Percentiles rank a stretch among this genome's conserved stretches.
These are phyloP conservation scores for Primulina eburnea DNA, from an alignment of 257 asterid genomes.

Conservation along the genomic window DNA sequence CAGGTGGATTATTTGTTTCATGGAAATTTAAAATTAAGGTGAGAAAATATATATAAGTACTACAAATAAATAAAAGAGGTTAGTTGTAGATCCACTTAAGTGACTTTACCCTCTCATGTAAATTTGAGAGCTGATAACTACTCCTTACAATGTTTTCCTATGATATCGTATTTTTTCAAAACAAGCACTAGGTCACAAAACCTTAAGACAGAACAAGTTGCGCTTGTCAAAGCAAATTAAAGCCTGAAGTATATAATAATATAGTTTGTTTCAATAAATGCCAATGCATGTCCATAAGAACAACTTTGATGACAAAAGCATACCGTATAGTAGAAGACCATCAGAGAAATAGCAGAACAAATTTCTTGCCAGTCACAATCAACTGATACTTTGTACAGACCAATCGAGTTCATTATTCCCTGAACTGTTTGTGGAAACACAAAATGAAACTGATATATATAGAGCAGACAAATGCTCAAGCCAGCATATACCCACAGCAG, in stretches of 20 bases:
- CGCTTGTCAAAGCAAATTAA: background rate
- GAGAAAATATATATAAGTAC: background rate
- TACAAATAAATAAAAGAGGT: background rate
- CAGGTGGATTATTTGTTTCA: background rate
- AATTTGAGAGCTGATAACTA: background rate
- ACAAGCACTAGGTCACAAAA: slow-evolving; percentile 11
- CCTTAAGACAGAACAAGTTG: background rate
- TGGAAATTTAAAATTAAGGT: slow-evolving; percentile 11
- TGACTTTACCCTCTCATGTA: background rate
- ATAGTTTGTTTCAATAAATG: background rate
- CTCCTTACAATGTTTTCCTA: background rate
- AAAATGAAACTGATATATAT: slow-evolving; percentile 81
- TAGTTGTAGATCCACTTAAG: background rate
- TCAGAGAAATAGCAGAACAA: slow-evolving; percentile 71
- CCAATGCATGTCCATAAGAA: slow-evolving; percentile 1
- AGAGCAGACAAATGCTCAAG: slow-evolving; percentile 68
- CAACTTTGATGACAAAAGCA: slow-evolving; percentile 32
- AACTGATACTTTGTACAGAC: slow-evolving; percentile 63
- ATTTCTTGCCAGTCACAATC: slow-evolving; percentile 72
- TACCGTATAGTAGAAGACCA: slow-evolving; percentile 89
- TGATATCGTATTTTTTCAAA: background rate
- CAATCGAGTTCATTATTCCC: slow-evolving; percentile 51
- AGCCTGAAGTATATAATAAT: background rate
- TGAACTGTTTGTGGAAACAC: slow-evolving; percentile 49
- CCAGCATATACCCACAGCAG: slow-evolving; percentile 86